Conservation (phyloP, 2,329 filamentous ascomycete species). For the Coniella lustricola region DNA sequence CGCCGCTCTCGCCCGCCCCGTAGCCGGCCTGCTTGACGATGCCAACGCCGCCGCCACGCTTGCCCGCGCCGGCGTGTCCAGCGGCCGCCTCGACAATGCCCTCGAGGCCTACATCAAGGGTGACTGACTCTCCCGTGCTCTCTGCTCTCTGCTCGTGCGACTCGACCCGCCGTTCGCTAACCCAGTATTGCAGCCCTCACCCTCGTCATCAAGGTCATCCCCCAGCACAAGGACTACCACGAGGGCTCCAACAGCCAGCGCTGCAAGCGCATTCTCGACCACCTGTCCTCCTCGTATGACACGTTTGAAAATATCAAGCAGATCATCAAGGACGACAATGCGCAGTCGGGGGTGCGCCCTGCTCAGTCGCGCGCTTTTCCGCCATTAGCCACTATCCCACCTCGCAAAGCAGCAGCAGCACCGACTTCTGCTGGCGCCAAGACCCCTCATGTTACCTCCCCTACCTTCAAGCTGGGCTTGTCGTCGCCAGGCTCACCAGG, state of each 20-base stretch:
- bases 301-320: slow-evolving; percentile 52
- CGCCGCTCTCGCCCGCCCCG: slow-evolving; percentile 40
- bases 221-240: slow-evolving; percentile 69
- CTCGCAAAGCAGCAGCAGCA: neutral
- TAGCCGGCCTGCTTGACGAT: slow-evolving; percentile 45
- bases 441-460: neutral
- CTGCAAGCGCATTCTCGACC: slow-evolving; percentile 43
- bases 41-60: slow-evolving; percentile 49
- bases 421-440: neutral
- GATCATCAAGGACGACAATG: slow-evolving; percentile 57
- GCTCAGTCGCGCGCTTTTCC: slow-evolving; percentile 17
- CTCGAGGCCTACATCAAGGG: slow-evolving; percentile 73
- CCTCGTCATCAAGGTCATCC: slow-evolving; percentile 69
- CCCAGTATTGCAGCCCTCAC: slow-evolving; percentile 46
- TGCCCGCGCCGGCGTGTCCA: slow-evolving; percentile 56
- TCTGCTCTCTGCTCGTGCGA: no score
- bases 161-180: neutral
- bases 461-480: neutral
- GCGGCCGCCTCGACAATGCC: slow-evolving; percentile 63
- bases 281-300: slow-evolving; percentile 39
- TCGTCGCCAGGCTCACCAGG: neutral
- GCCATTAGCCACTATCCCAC: neutral
- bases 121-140: slow-evolving; percentile 24
- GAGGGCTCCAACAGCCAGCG: slow-evolving; percentile 43
- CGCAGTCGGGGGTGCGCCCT: slow-evolving; percentile 51